Base-by-base conservation (phyloP, 2,329 filamentous ascomycete species). In the Harringtonia lauricola region DNA sequence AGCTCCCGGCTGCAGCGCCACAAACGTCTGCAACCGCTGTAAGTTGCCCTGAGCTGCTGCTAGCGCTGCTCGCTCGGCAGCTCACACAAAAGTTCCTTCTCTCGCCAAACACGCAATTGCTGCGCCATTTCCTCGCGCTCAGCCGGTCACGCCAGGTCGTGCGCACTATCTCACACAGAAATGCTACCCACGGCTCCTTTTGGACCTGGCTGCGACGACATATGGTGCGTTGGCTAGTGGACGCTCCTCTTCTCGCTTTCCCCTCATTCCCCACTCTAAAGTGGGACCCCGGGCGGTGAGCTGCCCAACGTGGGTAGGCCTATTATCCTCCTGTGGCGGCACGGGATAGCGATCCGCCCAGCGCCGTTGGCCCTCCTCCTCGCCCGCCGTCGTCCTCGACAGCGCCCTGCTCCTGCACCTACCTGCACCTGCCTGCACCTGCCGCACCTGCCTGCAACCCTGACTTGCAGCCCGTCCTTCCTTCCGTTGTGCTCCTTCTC, bases 1-100 rank as follows among this genome's bases (percentile, higher is more conserved):
- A 47, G 45, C 29, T 18, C 42, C 45, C 42, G 45, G 35, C 4
- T 15, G 7, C 18, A 19, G 26, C 35, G 26, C 17, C 33, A 22
- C 22, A 40, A n/a, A 19, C 8, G 9, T 7, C 7, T 14, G 13
- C 21, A 14, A 19, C 29, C 8, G 17, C 30, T 18, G n/a, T n/a
- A n/a, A n/a, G n/a, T n/a, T n/a, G n/a, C n/a, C n/a, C n/a, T n/a
- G n/a, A n/a, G n/a, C n/a, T n/a, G n/a, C n/a, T n/a, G n/a, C n/a
- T n/a, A n/a, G n/a, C n/a, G n/a, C n/a, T n/a, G n/a, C n/a, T n/a
- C n/a, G n/a, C n/a, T n/a, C n/a, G n/a, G n/a, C n/a, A n/a, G n/a
- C n/a, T n/a, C n/a, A n/a, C n/a, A n/a, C n/a, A n/a, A n/a, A n/a
- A n/a, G n/a, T n/a, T n/a, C n/a, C n/a, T n/a, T n/a, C n/a, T n/a